Conservation (phyloP, 2,329 filamentous ascomycete species). For the Verticillium zaregamsianum region DNA sequence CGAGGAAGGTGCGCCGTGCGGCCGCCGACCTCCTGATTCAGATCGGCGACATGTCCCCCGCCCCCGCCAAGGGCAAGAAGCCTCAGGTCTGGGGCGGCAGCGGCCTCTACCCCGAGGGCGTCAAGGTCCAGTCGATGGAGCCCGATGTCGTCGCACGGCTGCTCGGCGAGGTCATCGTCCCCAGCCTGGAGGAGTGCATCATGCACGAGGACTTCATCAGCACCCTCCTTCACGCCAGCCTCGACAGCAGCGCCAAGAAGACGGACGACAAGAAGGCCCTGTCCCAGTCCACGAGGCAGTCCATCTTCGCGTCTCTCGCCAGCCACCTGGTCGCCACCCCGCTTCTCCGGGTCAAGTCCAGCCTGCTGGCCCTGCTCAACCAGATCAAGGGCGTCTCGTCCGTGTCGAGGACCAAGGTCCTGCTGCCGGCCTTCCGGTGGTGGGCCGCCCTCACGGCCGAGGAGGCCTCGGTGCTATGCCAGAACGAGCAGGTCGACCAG, state of each 20-base stretch:
- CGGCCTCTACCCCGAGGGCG: conserved; percentile 58
- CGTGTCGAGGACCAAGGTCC: conserved; percentile 64
- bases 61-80: conserved; percentile 33
- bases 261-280: conserved; percentile 51
- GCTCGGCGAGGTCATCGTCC: conserved; percentile 63
- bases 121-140: conserved; percentile 53
- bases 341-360: conserved; percentile 62
- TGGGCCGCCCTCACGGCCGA: conserved; percentile 58
- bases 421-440: conserved; percentile 69
- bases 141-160: conserved; percentile 55
- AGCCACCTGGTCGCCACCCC: conserved; percentile 70
- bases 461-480: conserved; percentile 41
- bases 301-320: conserved; percentile 67
- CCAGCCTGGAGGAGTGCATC: conserved; percentile 78
- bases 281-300: conserved; percentile 57
- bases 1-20: conserved; percentile 70
- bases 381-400: conserved; percentile 67
- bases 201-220: conserved; percentile 71
- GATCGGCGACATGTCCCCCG: conserved; percentile 45
- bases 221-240: conserved; percentile 54
- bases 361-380: conserved; percentile 68
- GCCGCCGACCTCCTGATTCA: conserved; percentile 64
- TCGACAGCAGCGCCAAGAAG: conserved; percentile 50
- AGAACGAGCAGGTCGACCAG: conserved; percentile 37
- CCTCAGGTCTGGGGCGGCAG: conserved; percentile 55